Base-by-base conservation (phyloP, 2,329 filamentous ascomycete genomes). In the Pyrenochaeta sp. region DNA sequence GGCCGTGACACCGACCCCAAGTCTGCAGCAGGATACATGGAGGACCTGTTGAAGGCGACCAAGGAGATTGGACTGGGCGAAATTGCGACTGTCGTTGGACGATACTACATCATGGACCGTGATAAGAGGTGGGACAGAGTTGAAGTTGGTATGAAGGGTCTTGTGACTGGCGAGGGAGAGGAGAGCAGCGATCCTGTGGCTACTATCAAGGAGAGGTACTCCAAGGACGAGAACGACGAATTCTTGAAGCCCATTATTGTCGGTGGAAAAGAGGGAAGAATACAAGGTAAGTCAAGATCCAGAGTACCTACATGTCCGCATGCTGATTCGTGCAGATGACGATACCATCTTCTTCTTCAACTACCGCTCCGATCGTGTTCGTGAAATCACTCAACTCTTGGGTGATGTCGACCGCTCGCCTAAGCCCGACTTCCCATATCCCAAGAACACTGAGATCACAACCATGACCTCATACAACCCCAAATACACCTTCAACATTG, bases 311-410 rank as follows among this genome's bases (percentile, higher is more conserved):
- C 43, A 63, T 62, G 53, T 58, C 60, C 53, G 29, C 19, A 31
- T 37, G 41, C 60, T 69, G 59, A 69, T 54, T 46, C 32, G 41
- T 48, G 41, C 55, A 91, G 91, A 97, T 68, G 82, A 88, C 58
- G 94, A 99, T 70, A 93, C 90, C 40, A 83, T 97, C 65, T 97
- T 97, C 84, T 97, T 97, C 85, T 99, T 99, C 89, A 99, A 99
- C 85, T 99, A 99, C 82, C 90, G 94, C 67, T 97, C 94, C 44
- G 94, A 99, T 73, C 92, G 94, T 72, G 93, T 93, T 39, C 89
- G 94, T 62, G 94, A 99, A 75, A 88, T 99, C 72, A 96, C 91
- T 35, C 94, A 97, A 77, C 82, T 99, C 30, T 80, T 99, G 41
- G 94, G 94, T 61, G 89, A 89, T 72, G 86, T 93, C 68, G 94